Evolutionary conservation across 2,329 filamentous ascomycete species (phyloP), one percentile per base, ranked within the genome.

Genomic region (Pestalotiopsis fici): DNA sequence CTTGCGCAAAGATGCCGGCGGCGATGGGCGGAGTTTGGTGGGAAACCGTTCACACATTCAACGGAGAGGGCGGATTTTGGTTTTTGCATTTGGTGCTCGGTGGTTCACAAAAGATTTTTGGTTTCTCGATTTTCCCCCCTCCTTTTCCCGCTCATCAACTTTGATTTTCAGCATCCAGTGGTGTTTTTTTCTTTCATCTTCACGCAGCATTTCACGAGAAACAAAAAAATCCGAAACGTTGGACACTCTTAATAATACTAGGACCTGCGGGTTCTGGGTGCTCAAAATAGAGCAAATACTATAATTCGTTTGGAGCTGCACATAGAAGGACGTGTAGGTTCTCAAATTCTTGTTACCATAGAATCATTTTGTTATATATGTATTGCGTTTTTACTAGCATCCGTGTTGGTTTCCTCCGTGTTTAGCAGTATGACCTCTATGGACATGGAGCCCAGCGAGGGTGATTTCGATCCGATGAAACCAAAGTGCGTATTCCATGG

Each of bases 301-400:
- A 60, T 60, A 60, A 60, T 60, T 35, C 28, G 18, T 37, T 35
- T 18, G 57, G 57, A 57, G 55, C 55, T 57, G 28, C 57, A 60
- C 25, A 60, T 60, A 60, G 57, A 60, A 13, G 57, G 57, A 6
- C 27, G 28, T 60, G 12, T 18, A 54, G 47, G 47, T 54, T 23
- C n/a, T 21, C 25, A 60, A 25, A 6, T 27, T 57, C 27, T 57
- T 27, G 57, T 60, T 37, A 13, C n/a, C n/a, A 35, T 35, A 35
- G 57, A 35, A 39, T 27, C 27, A 37, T 35, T 37, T 57, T 60
- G 57, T 60, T 60, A 31, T 35, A 35, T 60, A 37, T 60, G 9
- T 54, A 7, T 54, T 1, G 15, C 57, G 27, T 18, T 6, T n/a
- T 57, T 57, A 12, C 2, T 11, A 27, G 15, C 23, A 13, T 23